These are phyloP conservation scores for Apiospora pterosperma DNA, from an alignment of 2,329 filamentous ascomycete genomes.

Conservation along the genomic window DNA sequence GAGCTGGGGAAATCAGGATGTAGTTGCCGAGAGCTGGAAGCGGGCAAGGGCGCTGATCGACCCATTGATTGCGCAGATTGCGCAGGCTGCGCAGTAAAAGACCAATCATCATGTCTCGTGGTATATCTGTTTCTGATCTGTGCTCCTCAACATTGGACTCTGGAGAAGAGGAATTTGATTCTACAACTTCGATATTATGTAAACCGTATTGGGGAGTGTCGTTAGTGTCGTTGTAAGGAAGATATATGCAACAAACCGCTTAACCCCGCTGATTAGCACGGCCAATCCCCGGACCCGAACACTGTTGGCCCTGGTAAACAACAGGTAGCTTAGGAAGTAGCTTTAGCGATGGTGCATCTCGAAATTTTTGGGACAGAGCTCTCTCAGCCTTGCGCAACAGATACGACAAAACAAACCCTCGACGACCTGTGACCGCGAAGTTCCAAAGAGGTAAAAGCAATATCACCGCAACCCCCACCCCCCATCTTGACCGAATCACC, in stretches of 20 bases:
- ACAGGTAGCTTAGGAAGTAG: too few relatives aligned
- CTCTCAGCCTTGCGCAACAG: neutral
- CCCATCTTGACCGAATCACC: neutral
- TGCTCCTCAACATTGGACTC: neutral
- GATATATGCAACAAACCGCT: neutral
- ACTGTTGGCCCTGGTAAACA: neutral
- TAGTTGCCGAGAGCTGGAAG: neutral
- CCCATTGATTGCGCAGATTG: neutral
- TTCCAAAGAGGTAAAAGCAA: neutral
- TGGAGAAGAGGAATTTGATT: neutral
- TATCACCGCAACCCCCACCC: neutral
- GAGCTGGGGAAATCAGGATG: neutral
- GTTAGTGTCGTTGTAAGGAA: neutral
- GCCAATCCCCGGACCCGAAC: neutral
- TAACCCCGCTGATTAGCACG: neutral
- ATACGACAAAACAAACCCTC: neutral
- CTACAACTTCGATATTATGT: too few relatives aligned
- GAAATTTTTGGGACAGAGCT: slow-evolving; percentile 2
- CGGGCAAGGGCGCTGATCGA: neutral
- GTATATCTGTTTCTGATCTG: too few relatives aligned
- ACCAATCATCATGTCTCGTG: neutral
- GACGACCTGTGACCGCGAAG: neutral
- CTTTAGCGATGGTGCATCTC: neutral
- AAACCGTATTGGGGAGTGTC: neutral
- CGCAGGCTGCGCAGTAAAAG: too few relatives aligned